Base-by-base conservation (phyloP, 768 basidiomycete species). In the Amanita muscaria region DNA sequence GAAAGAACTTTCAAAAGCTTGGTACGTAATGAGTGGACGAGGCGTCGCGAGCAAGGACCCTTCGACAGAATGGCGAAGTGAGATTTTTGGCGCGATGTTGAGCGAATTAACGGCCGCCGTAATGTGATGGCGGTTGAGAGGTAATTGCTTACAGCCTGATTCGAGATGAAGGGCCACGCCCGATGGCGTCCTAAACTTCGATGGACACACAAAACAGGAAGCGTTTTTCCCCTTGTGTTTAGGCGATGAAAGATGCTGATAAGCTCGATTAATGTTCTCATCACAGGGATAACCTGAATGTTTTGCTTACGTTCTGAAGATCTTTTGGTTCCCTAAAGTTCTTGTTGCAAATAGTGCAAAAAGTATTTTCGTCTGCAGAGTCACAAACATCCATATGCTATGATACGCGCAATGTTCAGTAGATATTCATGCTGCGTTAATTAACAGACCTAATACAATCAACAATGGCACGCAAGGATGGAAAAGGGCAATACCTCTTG, bases 91-190 rank as follows among this genome's bases (percentile, higher is more conserved):
- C 14, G 54, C 48, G 16, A 66, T 57, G 3, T 60, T 50, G 43
- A 66, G 53, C 1, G 52, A 42, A 33, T 64, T 60, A 24, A 67
- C 58, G 5, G 57, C 59, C 1, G 53, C 56, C 1, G 66, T 70
- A 41, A 72, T 63, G 15, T 66, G 59, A 37, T 61, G 59, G 15
- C 70, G 58, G 24, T 54, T 62, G 35, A 70, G 52, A 10, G 57
- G 57, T 36, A 62, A 18, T 14, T 27, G 11, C 5, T 14, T 56
- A 42, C 66, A 67, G 1, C 66, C 68, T 3, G 61, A 61, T 48
- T 72, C 70, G 42, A 71, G 53, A 48, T 72, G 70, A 8, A 56
- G 53, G 0, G 65, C 61, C 4, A 70, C 56, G 1, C 60, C 61
- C 16, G 69, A 67, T 3, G 61, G 54, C 11, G 56, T 56, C 40